phyloP scores from a whole-genome alignment of 352 stramenopile genomes.

The Phytopythium litorale region DNA sequence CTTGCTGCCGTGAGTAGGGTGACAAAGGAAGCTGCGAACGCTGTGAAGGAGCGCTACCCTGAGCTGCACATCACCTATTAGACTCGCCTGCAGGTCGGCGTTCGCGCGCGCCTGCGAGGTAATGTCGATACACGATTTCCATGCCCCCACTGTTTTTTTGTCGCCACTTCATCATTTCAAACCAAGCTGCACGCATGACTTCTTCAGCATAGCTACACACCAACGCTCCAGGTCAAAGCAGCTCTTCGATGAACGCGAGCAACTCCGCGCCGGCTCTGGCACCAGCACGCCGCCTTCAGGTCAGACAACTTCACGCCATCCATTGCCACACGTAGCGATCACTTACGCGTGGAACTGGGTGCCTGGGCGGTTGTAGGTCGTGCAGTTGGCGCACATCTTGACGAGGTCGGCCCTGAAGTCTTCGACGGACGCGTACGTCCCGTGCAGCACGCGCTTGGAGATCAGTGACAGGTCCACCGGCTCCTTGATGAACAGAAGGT shows the following conservation, averaged over 20 bases:
- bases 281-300: background rate
- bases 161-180: background rate
- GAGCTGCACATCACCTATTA: conserved; percentile 37
- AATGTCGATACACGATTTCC: background rate
- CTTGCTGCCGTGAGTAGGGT: conserved; percentile 30
- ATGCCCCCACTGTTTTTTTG: background rate
- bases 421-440: conserved; percentile 88
- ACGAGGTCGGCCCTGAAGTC: conserved; percentile 93
- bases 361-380: conserved; percentile 93
- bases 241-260: conserved; percentile 61
- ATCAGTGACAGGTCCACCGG: conserved; percentile 89
- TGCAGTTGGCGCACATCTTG: conserved; percentile 98
- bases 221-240: background rate
- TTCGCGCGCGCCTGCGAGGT: background rate
- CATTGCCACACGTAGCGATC: background rate
- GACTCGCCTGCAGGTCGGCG: background rate
- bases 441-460: conserved; percentile 76
- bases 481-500: conserved; percentile 95
- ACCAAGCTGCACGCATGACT: background rate
- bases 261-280: conserved; percentile 69
- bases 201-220: too few relatives aligned
- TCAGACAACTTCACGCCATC: background rate
- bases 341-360: conserved; percentile 96
- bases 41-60: conserved; percentile 68
- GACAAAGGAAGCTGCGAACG: conserved; percentile 74